phyloP scores from a whole-genome alignment of 192 early-diverging fungal genomes.

The Jimgerdemannia lactiflua region DNA sequence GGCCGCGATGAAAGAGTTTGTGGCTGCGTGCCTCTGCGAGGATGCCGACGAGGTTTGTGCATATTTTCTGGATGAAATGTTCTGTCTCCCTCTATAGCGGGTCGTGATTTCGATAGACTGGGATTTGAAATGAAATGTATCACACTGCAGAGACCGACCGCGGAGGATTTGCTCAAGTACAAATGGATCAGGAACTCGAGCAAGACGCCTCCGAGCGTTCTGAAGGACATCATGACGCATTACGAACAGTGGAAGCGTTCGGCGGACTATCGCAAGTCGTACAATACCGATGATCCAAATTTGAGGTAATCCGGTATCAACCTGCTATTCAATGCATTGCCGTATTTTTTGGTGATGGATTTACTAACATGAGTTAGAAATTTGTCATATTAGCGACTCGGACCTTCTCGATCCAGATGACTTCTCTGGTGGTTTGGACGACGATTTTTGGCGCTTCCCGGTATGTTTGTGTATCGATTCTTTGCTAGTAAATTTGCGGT shows the following conservation, averaged over 20 bases:
- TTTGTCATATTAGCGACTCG: neutral
- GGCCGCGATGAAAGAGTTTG: slow-evolving; percentile 83
- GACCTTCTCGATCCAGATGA: slow-evolving; percentile 43
- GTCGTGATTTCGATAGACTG: slow-evolving; percentile 8
- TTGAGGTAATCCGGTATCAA: slow-evolving; percentile 10
- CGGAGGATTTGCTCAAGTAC: slow-evolving; percentile 82
- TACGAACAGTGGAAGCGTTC: slow-evolving; percentile 60
- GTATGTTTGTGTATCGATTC: slow-evolving; percentile 22
- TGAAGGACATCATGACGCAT: slow-evolving; percentile 63
- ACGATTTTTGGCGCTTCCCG: slow-evolving; percentile 54
- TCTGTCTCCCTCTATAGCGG: neutral
- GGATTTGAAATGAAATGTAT: neutral
- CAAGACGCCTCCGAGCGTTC: slow-evolving; percentile 44
- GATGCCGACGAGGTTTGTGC: slow-evolving; percentile 72
- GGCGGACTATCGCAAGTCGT: slow-evolving; percentile 22
- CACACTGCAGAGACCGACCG: slow-evolving; percentile 67
- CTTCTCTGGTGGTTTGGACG: slow-evolving; percentile 30
- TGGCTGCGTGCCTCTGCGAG: slow-evolving; percentile 79
- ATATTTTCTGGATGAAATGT: too few species aligned
- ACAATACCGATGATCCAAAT: slow-evolving; percentile 12
- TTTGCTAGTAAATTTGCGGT: neutral
- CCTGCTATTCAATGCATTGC: neutral
- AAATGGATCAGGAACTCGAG: slow-evolving; percentile 69
- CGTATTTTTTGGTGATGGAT: neutral
- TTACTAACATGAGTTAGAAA: slow-evolving; percentile 34